Percentiles rank a stretch among this genome's conserved stretches.
phyloP scores from a whole-genome alignment of 169 alveolate species.

The Babesia ovis region DNA sequence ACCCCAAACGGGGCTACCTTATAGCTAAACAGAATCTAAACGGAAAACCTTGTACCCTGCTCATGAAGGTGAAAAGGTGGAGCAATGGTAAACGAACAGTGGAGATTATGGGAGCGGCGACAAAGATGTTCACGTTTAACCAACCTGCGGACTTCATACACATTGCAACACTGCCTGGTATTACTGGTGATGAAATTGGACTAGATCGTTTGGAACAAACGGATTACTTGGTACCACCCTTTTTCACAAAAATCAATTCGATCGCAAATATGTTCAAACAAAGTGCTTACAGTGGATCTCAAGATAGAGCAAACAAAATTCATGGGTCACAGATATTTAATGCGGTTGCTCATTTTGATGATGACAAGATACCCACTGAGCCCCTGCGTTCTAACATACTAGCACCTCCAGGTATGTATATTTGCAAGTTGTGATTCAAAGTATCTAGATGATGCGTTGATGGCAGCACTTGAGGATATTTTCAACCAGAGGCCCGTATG shows the following conservation, averaged over 20 bases:
- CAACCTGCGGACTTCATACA: constrained; percentile 64
- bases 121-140: constrained; percentile 31
- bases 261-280: constrained; percentile 49
- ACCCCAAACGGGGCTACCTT: constrained; percentile 32
- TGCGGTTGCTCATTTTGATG: constrained; percentile 64
- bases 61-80: constrained; percentile 44
- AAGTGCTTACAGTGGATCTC: background rate
- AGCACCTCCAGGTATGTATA: constrained; percentile 48
- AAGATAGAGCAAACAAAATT: constrained; percentile 2
- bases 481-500: constrained; percentile 48
- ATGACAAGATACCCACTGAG: constrained; percentile 27
- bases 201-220: background rate
- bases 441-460: constrained; percentile 24
- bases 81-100: constrained; percentile 45
- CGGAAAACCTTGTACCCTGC: constrained; percentile 43
- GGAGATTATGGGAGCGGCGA: constrained; percentile 51
- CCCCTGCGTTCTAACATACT: constrained; percentile 36
- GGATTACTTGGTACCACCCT: constrained; percentile 43
- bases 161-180: constrained; percentile 29
- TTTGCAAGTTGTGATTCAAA: background rate
- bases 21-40: constrained; percentile 21
- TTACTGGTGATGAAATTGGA: constrained; percentile 30
- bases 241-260: constrained; percentile 44
- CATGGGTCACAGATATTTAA: constrained; percentile 21
- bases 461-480: constrained; percentile 34